Conservation (phyloP, 148 eudicot genomes). For the Vaccinium myrtillus region DNA sequence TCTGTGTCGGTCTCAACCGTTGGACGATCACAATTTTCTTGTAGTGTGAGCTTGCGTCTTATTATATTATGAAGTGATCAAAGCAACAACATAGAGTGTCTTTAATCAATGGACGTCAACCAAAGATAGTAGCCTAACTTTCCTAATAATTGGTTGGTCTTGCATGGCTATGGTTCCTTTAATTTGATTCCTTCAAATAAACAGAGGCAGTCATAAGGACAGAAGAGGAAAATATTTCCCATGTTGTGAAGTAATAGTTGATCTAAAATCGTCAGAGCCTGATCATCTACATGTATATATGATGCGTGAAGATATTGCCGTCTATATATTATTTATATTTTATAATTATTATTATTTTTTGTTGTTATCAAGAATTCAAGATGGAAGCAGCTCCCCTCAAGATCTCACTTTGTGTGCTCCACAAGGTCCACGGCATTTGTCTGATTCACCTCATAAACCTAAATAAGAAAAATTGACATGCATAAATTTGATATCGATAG, state of each 20-base stretch:
- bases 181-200: background rate
- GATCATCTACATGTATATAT: background rate
- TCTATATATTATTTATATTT: too few species aligned
- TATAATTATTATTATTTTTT: background rate
- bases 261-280: background rate
- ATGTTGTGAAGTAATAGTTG: background rate
- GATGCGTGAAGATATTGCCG: too few species aligned
- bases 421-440: too few species aligned
- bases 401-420: too few species aligned
- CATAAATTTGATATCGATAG: too few species aligned
- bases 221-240: background rate
- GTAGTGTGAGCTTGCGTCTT: too few species aligned
- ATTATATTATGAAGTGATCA: background rate
- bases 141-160: background rate
- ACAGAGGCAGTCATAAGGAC: background rate
- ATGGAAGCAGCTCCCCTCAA: too few species aligned
- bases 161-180: background rate
- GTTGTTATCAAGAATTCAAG: background rate
- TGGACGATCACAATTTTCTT: too few species aligned
- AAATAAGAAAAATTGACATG: too few species aligned
- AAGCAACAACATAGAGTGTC: background rate
- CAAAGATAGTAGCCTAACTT: background rate
- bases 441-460: too few species aligned
- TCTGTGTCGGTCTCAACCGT: too few species aligned
- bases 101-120: background rate